A percentile compares a stretch with the other conserved stretches of the same genome.
phyloP scores from a whole-genome alignment of 2,329 filamentous ascomycete genomes.

The Calonectria pteridis region DNA sequence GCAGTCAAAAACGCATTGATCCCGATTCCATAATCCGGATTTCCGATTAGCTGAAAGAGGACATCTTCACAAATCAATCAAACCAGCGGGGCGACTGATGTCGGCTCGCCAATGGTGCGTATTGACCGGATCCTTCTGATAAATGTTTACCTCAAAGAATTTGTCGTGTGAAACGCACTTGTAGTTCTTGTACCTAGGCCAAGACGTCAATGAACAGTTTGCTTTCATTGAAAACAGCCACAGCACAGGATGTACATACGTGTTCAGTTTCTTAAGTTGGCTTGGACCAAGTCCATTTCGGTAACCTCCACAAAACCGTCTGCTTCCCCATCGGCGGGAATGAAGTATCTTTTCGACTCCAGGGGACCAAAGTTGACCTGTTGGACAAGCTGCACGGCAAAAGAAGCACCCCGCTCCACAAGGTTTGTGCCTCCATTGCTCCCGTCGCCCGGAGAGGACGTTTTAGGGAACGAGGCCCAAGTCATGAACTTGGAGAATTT shows the following conservation, averaged over 20 bases:
- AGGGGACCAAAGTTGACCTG: constrained; percentile 29
- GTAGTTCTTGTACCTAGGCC: constrained; percentile 30
- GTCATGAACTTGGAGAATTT: constrained; percentile 21
- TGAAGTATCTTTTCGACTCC: constrained; percentile 26
- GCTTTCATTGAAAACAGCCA: background rate
- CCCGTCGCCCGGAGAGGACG: background rate
- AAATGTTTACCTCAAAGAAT: constrained; percentile 33
- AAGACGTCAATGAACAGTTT: background rate
- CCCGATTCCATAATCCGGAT: background rate
- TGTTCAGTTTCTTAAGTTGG: constrained; percentile 29
- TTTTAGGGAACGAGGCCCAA: constrained; percentile 5
- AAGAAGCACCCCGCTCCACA: background rate
- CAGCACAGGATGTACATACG: background rate
- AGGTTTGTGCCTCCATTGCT: background rate
- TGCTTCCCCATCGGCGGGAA: background rate
- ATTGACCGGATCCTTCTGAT: constrained; percentile 27
- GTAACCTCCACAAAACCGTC: constrained; percentile 9
- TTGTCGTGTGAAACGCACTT: constrained; percentile 18
- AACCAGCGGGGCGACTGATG: constrained; percentile 15
- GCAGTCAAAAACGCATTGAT: background rate
- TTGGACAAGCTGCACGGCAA: constrained; percentile 24
- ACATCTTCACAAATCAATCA: constrained; percentile 16
- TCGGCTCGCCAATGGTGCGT: constrained; percentile 29
- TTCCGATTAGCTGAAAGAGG: background rate
- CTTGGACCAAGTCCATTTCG: constrained; percentile 13